Base-by-base conservation (phyloP, 495 filamentous ascomycete species). In the Tuber borchii region DNA sequence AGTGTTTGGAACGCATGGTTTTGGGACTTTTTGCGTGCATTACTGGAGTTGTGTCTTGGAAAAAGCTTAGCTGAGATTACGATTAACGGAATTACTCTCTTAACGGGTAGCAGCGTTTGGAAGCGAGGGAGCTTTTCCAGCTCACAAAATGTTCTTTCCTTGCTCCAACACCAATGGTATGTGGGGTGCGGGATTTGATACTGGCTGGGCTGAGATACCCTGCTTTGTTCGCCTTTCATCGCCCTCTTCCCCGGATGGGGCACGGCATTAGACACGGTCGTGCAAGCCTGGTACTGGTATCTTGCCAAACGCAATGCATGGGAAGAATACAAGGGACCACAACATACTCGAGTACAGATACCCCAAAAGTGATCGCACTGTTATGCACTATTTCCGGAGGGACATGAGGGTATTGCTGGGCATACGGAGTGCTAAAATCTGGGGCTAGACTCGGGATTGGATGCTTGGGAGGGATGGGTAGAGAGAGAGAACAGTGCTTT, bases 151-250 rank as follows among this genome's bases (percentile, higher is more conserved):
- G 26, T 17, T 16, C 56, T 31, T 31, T n/a, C 14, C 26, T 31
- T 65, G 26, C 56, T 12, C 26, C 2, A 65, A 17, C 14, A 34
- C 34, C 56, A 7, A 34, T 65, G 12, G 56, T 26, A 34, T 65
- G 56, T 34, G 56, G 56, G 14, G 34, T 65, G 56, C 56, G 56
- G 56, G 56, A 65, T 65, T 65, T 65, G 56, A 65, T 65, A 65
- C 26, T 34, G 56, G 56, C 14, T 65, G 56, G 56, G 31, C 26
- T 65, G 56, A 31, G 56, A 65, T 34, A 65, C 56, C 56, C 56
- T 65, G 26, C 26, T 31, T 14, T 31, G 26, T 34, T 34, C 26
- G 7, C 56, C 56, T 34, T 65, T 34, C 31, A 16, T 65, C 56
- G 56, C 26, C 56, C 9, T n/a, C 51, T 61, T 65, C 56, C 56